Evolutionary conservation across 2,329 filamentous ascomycete species (phyloP), one percentile per base, ranked within the genome.

Genomic region (Stagonosporopsis chrysanthemi): DNA sequence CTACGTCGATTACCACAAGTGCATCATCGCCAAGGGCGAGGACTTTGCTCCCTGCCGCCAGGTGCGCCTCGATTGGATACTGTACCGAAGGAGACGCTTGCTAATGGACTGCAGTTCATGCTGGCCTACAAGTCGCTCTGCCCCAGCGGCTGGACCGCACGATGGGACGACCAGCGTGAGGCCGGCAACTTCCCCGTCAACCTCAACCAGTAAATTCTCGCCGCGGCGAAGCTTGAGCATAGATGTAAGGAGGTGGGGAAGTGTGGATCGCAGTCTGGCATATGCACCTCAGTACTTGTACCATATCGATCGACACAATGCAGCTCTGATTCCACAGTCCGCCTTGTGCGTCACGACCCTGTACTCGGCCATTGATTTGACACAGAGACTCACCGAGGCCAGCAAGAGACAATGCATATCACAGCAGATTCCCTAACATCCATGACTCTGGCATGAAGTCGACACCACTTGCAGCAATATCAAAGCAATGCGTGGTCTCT

Each of bases 1-100:
- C 88, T 99, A 99, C 83, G 95, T 99, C 84, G 95, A 99, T 82
- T 98, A 99, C 87, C 91, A 99, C 89, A 99, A 99, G 88, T 99
- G 95, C 86, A 92, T 97, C 81, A 84, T 89, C 78, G 94, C 93
- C 82, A 98, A 98, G 88, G 94, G 94, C 81, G 94, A 98, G 85
- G 93, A 97, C 78, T 98, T 98, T 81, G 89, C 91, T 73, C 94
- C 94, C 67, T 98, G 94, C 90, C 90, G 89, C 76, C 93, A 97
- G 90, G 93, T 97, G 88, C 67, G 64, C 38, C 24, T 22, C 39
- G 24, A 43, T 39, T 45, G 19, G 22, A 24, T 2, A 45, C 28
- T 11, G n/a, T 33, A 35, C n/a, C 8, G 1, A 4, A 29, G 44
- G 36, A 29, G n/a, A n/a, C 17, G 15, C 23, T 26, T 39, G 39